A percentile compares a stretch with the other conserved stretches of the same genome.
These are phyloP conservation scores for Paramyrothecium sp. DNA, from an alignment of 2,329 filamentous ascomycete genomes.

Conservation along the genomic window DNA sequence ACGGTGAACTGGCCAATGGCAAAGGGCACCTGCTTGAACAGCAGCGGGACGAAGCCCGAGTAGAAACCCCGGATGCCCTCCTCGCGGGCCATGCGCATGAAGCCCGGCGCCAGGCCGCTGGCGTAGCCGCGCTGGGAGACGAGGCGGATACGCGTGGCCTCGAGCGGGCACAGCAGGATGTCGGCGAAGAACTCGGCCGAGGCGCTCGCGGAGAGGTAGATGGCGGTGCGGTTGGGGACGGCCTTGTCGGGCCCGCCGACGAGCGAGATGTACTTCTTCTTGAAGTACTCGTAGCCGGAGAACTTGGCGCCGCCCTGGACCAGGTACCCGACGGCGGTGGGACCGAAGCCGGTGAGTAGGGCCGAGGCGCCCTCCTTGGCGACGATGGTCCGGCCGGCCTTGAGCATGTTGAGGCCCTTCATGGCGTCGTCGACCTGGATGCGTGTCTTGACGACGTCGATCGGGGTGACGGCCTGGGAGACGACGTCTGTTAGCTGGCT, in stretches of 20 bases:
- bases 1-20: constrained; percentile 94
- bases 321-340: constrained; percentile 84
- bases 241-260: constrained; percentile 53
- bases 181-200: constrained; percentile 72
- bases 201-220: constrained; percentile 74
- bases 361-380: constrained; percentile 76
- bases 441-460: constrained; percentile 80
- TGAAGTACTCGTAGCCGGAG: constrained; percentile 92
- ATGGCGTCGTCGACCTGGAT: constrained; percentile 85
- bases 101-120: constrained; percentile 67
- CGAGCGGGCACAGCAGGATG: constrained; percentile 83
- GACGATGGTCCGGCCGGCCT: constrained; percentile 76
- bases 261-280: constrained; percentile 76
- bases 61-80: constrained; percentile 84
- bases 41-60: constrained; percentile 82
- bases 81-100: constrained; percentile 70
- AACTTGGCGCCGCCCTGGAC: constrained; percentile 90
- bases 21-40: constrained; percentile 90
- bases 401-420: constrained; percentile 82
- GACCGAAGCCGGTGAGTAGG: constrained; percentile 79
- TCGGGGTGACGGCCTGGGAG: constrained; percentile 49
- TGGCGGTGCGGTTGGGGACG: constrained; percentile 42
- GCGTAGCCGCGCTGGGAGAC: constrained; percentile 81
- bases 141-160: constrained; percentile 76
- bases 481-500: constrained; percentile 2